Percentiles rank a stretch among this genome's conserved stretches.
phyloP scores from a whole-genome alignment of 192 early-diverging fungal species.

The Backusella parvicylindrica region DNA sequence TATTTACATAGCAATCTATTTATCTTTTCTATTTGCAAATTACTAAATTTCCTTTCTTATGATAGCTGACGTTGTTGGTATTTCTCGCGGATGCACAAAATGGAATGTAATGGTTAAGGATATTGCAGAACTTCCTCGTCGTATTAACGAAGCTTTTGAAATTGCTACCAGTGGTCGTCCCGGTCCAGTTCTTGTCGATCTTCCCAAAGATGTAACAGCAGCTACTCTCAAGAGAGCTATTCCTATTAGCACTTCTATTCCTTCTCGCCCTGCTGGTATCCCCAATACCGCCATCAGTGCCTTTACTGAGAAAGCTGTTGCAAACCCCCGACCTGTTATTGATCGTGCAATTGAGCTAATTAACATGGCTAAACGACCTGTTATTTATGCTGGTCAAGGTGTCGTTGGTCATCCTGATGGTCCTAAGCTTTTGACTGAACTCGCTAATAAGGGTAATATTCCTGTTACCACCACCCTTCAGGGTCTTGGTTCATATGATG shows the following conservation, averaged over 20 bases:
- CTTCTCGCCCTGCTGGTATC: conserved; percentile 57
- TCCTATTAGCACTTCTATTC: conserved; percentile 67
- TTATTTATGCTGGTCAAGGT: conserved; percentile 97
- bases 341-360: conserved; percentile 77
- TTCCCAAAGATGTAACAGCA: conserved; percentile 98
- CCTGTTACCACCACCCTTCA: conserved; percentile 97
- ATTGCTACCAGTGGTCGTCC: conserved; percentile 94
- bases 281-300: conserved; percentile 50
- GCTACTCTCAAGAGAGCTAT: conserved; percentile 83
- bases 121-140: conserved; percentile 90
- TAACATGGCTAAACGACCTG: conserved; percentile 84
- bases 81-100: conserved; percentile 94
- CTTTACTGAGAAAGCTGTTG: conserved; percentile 39
- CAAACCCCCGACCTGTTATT: conserved; percentile 53
- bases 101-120: conserved; percentile 99
- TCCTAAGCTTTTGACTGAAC: conserved; percentile 72
- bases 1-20: background rate
- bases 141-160: conserved; percentile 98
- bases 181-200: conserved; percentile 95
- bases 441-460: conserved; percentile 86
- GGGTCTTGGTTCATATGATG: conserved; percentile 93
- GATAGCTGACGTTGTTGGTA: conserved; percentile 89
- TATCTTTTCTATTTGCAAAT: background rate
- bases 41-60: background rate
- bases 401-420: conserved; percentile 80